Percentiles rank a stretch among this genome's conserved stretches.
Conservation (phyloP, 2,329 filamentous ascomycete species). For the Ophiosphaerella korrae region DNA sequence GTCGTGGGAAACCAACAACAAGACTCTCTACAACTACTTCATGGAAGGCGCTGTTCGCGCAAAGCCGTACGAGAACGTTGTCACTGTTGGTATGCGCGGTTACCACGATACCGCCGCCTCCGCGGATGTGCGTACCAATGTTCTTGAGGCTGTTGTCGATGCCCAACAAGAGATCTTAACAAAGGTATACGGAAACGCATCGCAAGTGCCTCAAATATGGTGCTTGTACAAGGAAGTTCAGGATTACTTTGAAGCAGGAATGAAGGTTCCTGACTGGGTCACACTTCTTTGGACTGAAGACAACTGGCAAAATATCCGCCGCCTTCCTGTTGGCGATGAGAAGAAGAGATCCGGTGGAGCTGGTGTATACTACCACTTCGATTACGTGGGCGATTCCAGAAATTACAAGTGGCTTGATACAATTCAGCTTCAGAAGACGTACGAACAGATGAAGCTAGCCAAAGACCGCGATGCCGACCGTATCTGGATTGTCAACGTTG, state of each 20-base stretch:
- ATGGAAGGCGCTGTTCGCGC: conserved; percentile 68
- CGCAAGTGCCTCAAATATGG: conserved; percentile 70
- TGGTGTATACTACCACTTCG: conserved; percentile 70
- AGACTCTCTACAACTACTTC: conserved; percentile 71
- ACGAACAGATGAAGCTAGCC: conserved; percentile 68
- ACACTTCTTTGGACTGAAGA: conserved; percentile 73
- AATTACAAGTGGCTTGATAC: conserved; percentile 68
- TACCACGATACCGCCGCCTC: conserved; percentile 68
- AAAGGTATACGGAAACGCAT: conserved; percentile 59
- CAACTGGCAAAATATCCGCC: conserved; percentile 69
- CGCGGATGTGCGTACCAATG: conserved; percentile 60
- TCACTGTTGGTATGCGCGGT: conserved; percentile 72
- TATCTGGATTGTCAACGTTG: conserved; percentile 72
- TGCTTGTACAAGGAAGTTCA: conserved; percentile 77
- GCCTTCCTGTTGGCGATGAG: conserved; percentile 66
- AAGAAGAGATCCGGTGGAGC: conserved; percentile 64
- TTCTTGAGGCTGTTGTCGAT: conserved; percentile 65
- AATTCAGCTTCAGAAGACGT: conserved; percentile 67
- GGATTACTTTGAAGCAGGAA: conserved; percentile 68
- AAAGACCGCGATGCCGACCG: conserved; percentile 63
- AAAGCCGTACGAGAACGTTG: conserved; percentile 68
- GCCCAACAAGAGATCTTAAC: conserved; percentile 65
- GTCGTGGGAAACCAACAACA: conserved; percentile 73
- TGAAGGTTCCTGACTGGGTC: conserved; percentile 67
- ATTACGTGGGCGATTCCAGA: conserved; percentile 66